A percentile compares a stretch with the other conserved stretches of the same genome.
These are phyloP conservation scores for Dendrobium catenatum DNA, from an alignment of 106 monocot genomes.

Conservation along the genomic window DNA sequence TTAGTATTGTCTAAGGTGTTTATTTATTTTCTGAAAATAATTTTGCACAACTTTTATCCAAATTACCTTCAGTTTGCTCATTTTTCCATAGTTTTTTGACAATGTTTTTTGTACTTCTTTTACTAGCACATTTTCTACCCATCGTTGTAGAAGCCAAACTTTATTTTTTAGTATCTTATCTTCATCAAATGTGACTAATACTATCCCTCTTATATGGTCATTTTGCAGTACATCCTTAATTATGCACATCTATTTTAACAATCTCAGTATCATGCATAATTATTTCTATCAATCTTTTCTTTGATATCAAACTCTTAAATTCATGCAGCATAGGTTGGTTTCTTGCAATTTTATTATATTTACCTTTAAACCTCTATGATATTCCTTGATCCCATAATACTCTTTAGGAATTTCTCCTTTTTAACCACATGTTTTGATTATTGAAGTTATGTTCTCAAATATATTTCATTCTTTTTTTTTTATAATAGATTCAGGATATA, in stretches of 20 bases:
- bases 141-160: too few relatives aligned
- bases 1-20: not conserved
- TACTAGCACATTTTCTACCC: too few relatives aligned
- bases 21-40: too few relatives aligned
- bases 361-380: not conserved
- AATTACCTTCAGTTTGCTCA: too few relatives aligned
- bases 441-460: not conserved
- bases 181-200: not conserved
- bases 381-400: not conserved
- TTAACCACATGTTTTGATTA: not conserved
- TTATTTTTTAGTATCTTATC: not conserved
- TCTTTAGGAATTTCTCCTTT: not conserved
- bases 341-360: not conserved
- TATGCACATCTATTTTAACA: not conserved
- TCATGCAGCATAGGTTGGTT: not conserved
- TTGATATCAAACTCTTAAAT: not conserved
- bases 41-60: too few relatives aligned
- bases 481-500: not conserved
- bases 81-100: too few relatives aligned
- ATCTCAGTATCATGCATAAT: not conserved
- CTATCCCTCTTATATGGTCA: not conserved
- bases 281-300: not conserved
- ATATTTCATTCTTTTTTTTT: not conserved
- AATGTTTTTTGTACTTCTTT: too few relatives aligned
- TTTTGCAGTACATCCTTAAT: not conserved